A percentile compares a stretch with the other conserved stretches of the same genome.
phyloP scores from a whole-genome alignment of 768 basidiomycete genomes.

The Erythrobasidium yunnanense region DNA sequence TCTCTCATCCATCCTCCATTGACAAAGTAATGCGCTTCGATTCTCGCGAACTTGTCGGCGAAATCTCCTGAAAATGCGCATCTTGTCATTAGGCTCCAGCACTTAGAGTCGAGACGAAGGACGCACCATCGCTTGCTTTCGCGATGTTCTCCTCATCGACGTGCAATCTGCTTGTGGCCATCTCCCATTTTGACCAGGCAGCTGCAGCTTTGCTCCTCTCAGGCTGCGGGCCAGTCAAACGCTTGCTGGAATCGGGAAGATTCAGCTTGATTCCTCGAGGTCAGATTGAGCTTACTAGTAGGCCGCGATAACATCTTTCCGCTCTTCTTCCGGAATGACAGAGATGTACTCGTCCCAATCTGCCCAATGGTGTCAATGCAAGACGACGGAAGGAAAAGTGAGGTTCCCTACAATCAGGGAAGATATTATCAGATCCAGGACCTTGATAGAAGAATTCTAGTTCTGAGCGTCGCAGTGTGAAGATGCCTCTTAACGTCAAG shows the following conservation, averaged over 20 bases:
- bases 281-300: slow-evolving; percentile 49
- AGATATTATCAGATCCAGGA: slow-evolving; percentile 30
- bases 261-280: neutral
- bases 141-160: slow-evolving; percentile 60
- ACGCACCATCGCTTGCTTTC: slow-evolving; percentile 56
- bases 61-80: slow-evolving; percentile 14
- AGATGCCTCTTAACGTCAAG: slow-evolving; percentile 72
- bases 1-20: slow-evolving; percentile 62
- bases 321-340: slow-evolving; percentile 67
- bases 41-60: slow-evolving; percentile 36
- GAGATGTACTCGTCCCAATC: slow-evolving; percentile 70
- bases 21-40: slow-evolving; percentile 60
- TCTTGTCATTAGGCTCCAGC: neutral
- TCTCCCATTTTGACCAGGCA: slow-evolving; percentile 45
- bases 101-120: neutral
- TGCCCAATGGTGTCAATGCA: neutral
- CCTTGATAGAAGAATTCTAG: slow-evolving; percentile 83
- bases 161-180: slow-evolving; percentile 65
- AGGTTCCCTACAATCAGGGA: slow-evolving; percentile 31
- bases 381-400: too few species aligned
- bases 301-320: slow-evolving; percentile 67
- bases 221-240: slow-evolving; percentile 30
- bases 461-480: slow-evolving; percentile 64
- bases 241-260: slow-evolving; percentile 40
- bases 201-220: slow-evolving; percentile 29